Evolutionary conservation across 305 asterid genomes (phyloP).

Genomic region (Striga hermonthica): DNA sequence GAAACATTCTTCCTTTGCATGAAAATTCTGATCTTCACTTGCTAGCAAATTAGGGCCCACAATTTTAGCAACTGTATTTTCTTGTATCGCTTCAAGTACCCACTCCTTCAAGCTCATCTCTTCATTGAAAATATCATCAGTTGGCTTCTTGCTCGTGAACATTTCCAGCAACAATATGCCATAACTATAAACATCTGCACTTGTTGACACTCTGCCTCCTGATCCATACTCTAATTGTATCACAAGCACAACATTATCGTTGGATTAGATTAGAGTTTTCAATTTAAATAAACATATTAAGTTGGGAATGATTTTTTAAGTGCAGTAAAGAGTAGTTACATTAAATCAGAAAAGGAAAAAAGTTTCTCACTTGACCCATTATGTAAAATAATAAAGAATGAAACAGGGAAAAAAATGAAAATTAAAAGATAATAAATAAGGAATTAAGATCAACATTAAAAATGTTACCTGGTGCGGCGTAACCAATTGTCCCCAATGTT

Average conservation of each 20-base stretch:
- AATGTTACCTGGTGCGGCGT: slow-evolving; percentile 41
- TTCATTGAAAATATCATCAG: background rate
- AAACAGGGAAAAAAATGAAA: too few relatives aligned
- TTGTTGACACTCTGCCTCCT: slow-evolving; percentile 15
- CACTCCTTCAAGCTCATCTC: background rate
- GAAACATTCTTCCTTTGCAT: slow-evolving; percentile 2
- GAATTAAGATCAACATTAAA: background rate
- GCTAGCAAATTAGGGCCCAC: slow-evolving; percentile 13
- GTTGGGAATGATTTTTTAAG: too few relatives aligned
- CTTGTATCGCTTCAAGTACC: background rate
- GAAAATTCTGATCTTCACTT: background rate
- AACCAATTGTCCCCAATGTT: slow-evolving; percentile 44
- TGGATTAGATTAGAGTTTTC: background rate
- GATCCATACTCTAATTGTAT: slow-evolving; percentile 21
- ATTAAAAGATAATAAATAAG: background rate
- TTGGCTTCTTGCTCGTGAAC: slow-evolving; percentile 4
- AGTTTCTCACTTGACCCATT: too few relatives aligned
- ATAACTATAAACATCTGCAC: slow-evolving; percentile 20
- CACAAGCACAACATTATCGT: too few relatives aligned
- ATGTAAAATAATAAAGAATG: too few relatives aligned
- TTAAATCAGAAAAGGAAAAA: too few relatives aligned
- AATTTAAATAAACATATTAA: too few relatives aligned
- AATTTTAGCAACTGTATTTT: slow-evolving; percentile 10
- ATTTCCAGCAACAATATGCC: slow-evolving; percentile 25
- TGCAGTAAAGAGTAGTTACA: too few relatives aligned